Evolutionary conservation across 345 rosid species (phyloP).

Genomic region (Melastoma malabathricum): DNA sequence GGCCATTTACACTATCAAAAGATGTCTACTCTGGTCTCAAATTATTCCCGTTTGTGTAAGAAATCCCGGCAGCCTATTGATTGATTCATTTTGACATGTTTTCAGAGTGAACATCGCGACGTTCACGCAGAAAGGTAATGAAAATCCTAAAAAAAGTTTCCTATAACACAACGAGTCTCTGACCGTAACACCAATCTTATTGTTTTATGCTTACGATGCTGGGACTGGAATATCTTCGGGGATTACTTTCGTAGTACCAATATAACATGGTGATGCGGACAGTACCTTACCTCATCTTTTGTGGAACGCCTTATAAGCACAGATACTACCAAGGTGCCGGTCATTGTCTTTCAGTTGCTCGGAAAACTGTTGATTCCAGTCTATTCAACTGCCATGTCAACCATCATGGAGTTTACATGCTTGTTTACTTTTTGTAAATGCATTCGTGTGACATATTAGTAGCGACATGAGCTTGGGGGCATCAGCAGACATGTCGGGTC

Average conservation of each 20-base stretch:
- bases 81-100: slow-evolving; percentile 69
- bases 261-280: slow-evolving; percentile 55
- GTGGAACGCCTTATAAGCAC: slow-evolving; percentile 71
- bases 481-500: neutral
- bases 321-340: slow-evolving; percentile 30
- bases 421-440: no score
- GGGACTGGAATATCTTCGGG: slow-evolving; percentile 78
- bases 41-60: slow-evolving; percentile 16
- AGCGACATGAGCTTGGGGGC: no score
- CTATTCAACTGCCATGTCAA: no score
- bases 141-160: neutral
- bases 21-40: neutral
- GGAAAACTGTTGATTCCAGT: neutral
- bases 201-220: slow-evolving; percentile 12
- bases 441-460: neutral
- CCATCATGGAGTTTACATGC: no score
- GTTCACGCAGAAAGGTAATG: slow-evolving; percentile 67
- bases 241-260: slow-evolving; percentile 72
- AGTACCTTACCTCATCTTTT: slow-evolving; percentile 67
- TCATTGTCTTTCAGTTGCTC: neutral
- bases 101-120: slow-evolving; percentile 85
- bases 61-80: slow-evolving; percentile 72
- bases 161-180: neutral
- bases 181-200: neutral
- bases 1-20: no score